Evolutionary conservation across 306 rosid species (phyloP).

Genomic region (Casuarina cunninghamiana): DNA sequence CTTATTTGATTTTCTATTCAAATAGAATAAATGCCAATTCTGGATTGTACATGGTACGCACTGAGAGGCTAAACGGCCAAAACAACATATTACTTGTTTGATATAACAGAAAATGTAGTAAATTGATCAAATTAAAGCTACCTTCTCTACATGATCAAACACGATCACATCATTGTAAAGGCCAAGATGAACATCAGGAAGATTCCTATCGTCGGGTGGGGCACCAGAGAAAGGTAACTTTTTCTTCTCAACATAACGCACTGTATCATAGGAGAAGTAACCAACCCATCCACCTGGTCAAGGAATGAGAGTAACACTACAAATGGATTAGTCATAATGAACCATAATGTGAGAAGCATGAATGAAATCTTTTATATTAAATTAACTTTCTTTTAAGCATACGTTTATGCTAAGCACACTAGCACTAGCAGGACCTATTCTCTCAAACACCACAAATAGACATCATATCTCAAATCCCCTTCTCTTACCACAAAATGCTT

Average conservation of each 20-base stretch:
- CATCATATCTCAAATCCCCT: not conserved
- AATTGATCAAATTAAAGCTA: slow-evolving; percentile 30
- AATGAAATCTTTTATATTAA: no score
- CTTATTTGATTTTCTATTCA: not conserved
- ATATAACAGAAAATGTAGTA: not conserved
- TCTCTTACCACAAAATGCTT: slow-evolving; percentile 85
- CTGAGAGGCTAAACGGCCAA: slow-evolving; percentile 14
- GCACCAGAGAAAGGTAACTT: slow-evolving; percentile 85
- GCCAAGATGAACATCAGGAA: slow-evolving; percentile 95
- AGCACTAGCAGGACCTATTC: not conserved
- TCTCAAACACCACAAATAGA: slow-evolving; percentile 1
- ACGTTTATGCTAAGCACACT: not conserved
- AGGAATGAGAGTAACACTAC: slow-evolving; percentile 21
- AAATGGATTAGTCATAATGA: slow-evolving; percentile 2
- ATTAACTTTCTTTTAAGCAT: no score
- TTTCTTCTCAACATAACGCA: slow-evolving; percentile 93
- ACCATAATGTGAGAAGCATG: no score
- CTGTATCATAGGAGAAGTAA: slow-evolving; percentile 92
- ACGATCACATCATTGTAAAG: slow-evolving; percentile 88
- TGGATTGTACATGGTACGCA: not conserved
- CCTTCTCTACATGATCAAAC: slow-evolving; percentile 96
- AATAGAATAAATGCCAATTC: not conserved
- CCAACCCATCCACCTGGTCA: slow-evolving; percentile 95
- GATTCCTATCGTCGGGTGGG: slow-evolving; percentile 81
- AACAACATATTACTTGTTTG: slow-evolving; percentile 9